A percentile compares a stretch with the other conserved stretches of the same genome.
These are phyloP conservation scores for Handroanthus guayacan DNA, from an alignment of 257 asterid genomes.

Conservation along the genomic window DNA sequence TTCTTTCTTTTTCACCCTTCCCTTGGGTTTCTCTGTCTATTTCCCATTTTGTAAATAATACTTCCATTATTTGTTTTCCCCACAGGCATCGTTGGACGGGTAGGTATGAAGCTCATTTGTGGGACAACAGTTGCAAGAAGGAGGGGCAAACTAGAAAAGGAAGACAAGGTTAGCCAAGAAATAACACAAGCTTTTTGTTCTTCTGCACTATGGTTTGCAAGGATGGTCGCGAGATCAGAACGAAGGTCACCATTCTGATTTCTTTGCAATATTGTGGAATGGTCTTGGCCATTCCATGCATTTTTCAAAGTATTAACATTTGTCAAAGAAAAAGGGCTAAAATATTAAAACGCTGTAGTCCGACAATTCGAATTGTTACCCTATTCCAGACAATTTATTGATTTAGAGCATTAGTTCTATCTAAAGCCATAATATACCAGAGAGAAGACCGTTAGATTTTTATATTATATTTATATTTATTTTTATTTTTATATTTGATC, in stretches of 20 bases:
- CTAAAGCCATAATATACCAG: too few relatives aligned
- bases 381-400: too few relatives aligned
- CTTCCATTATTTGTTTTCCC: slow-evolving; percentile 7
- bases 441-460: too few relatives aligned
- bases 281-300: too few relatives aligned
- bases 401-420: too few relatives aligned
- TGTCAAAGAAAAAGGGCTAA: too few relatives aligned
- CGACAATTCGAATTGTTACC: too few relatives aligned
- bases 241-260: neutral
- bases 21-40: neutral
- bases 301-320: too few relatives aligned
- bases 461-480: too few relatives aligned
- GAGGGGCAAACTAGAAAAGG: slow-evolving; percentile 66
- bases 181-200: neutral
- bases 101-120: slow-evolving; percentile 64
- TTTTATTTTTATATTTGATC: too few relatives aligned
- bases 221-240: neutral
- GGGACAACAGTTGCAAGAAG: slow-evolving; percentile 67
- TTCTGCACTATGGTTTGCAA: too few relatives aligned
- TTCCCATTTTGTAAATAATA: neutral
- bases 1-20: slow-evolving; percentile 15
- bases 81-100: slow-evolving; percentile 65
- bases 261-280: slow-evolving; percentile 7
- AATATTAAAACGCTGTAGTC: too few relatives aligned
- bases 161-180: slow-evolving; percentile 56